Percentiles rank a stretch among this genome's conserved stretches.
Conservation (phyloP, 129 eudicot genomes). For the Solidago caesia region DNA sequence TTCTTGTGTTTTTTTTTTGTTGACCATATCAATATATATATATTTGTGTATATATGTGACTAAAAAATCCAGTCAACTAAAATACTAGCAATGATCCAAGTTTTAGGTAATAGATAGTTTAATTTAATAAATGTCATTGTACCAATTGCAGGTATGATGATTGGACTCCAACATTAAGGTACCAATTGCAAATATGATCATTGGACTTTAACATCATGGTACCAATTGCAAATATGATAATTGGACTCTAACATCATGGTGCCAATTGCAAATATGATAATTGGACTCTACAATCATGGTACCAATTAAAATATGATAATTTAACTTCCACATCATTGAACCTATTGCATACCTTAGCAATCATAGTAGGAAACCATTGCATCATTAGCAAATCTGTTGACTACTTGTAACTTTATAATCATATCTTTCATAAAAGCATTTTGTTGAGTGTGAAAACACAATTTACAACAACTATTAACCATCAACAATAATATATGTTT, state of each 20-base stretch:
- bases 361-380: no score
- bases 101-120: no score
- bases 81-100: no score
- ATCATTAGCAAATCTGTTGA: neutral
- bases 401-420: neutral
- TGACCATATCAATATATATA: no score
- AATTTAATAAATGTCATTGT: neutral
- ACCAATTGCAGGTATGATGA: neutral
- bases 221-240: constrained; percentile 21
- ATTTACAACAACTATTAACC: no score
- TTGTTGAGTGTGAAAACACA: no score
- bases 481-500: no score
- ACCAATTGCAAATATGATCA: constrained; percentile 8
- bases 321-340: neutral
- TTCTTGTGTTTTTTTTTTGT: no score
- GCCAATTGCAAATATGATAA: constrained; percentile 22
- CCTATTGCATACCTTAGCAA: neutral
- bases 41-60: no score
- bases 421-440: neutral
- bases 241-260: constrained; percentile 24
- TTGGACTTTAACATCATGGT: constrained; percentile 25
- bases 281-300: constrained; percentile 22
- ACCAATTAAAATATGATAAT: neutral
- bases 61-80: no score
- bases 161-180: neutral